Evolutionary conservation across 495 filamentous ascomycete species (phyloP), one percentile per base, ranked within the genome.

Genomic region (Mytilinidion resinicola): DNA sequence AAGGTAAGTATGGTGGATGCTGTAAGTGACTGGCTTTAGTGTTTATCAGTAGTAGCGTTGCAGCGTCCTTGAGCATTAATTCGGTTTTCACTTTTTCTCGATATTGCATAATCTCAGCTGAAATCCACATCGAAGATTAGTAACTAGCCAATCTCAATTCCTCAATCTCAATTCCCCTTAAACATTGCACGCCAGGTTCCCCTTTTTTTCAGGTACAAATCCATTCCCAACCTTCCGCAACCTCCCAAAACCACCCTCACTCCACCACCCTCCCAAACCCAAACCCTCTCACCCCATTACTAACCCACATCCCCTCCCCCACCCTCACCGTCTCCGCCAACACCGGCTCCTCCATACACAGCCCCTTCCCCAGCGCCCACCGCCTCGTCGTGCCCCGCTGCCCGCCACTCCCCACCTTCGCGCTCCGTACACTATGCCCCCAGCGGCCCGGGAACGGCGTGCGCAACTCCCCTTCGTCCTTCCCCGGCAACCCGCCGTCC

Each of bases 251-350:
- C 46, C 19, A 30, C 15, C 21, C 38, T 62, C 25, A 62, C 39
- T 47, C 55, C 39, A 66, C 63, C 9, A 66, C 63, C 44, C 25
- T 62, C 53, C 64, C 64, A 57, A 57, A 67, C 50, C 59, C 57
- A 59, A 92, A 95, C 0, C 90, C 90, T 59, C 86, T 77, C n/a
- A 88, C 87, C 0, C 86, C 89, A 70, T 90, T 95, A 64, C 89
- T 93, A 57, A 96, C 72, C 85, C 88, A 90, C 60, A 89, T 86
- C 53, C 82, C 78, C 69, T 96, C 90, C 3, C 85, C 88, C 63
- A 88, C 76, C 10, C 80, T 67, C 15, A 96, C 68, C 10, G 80
- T 81, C 15, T 77, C 67, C 1, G 65, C 75, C 9, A 51, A 65
- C 15, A 93, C 75, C 1, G 74, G 64, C 43, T 80, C 76, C 65